Evolutionary conservation across 371 early-diverging fungal genomes (phyloP), one percentile per base, ranked within the genome.

Genomic region (Conidiobolus incongruus): DNA sequence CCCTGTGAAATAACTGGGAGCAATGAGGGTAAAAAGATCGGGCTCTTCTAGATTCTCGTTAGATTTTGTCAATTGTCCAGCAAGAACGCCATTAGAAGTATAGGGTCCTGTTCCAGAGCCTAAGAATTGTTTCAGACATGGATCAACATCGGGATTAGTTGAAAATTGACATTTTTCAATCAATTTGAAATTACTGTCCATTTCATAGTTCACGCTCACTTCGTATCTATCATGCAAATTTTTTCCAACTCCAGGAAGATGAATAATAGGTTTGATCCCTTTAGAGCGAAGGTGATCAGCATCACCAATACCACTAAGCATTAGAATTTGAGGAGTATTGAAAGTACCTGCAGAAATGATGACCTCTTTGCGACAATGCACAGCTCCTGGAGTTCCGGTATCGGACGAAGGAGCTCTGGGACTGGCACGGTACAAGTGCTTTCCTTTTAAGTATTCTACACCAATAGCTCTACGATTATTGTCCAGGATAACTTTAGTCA

Each of bases 221-320:
- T 44, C 45, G 26, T 44, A 35, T 5, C 45, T 21, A 21, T 44
- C 45, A 5, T 44, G 45, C 10, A 44, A 17, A 30, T 44, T 44
- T 2, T 32, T 11, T 6, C 45, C 45, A 15, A 44, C 45, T 3
- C 45, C 45, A 2, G 45, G 45, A 28, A 35, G 22, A 20, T 44
- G 17, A 17, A 44, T 24, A 22, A 13, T 21, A 2, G 35, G 21
- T 21, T 22, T 1, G 8, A 44, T 44, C 2, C 22, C 22, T 8
- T 35, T 15, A 20, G 7, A 8, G 21, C 11, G 3, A 3, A 44
- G 23, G 12, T 44, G 35, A 12, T 44, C 35, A 3, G 19, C 7
- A 30, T 44, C 45, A 8, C 56, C 56, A 24, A 55, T 37, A 29
- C 56, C 56, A 28, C 50, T 50, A 34, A 55, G 48, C 56, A 52